Conservation (phyloP, 2,329 filamentous ascomycete genomes). For the Diatrype stigma region DNA sequence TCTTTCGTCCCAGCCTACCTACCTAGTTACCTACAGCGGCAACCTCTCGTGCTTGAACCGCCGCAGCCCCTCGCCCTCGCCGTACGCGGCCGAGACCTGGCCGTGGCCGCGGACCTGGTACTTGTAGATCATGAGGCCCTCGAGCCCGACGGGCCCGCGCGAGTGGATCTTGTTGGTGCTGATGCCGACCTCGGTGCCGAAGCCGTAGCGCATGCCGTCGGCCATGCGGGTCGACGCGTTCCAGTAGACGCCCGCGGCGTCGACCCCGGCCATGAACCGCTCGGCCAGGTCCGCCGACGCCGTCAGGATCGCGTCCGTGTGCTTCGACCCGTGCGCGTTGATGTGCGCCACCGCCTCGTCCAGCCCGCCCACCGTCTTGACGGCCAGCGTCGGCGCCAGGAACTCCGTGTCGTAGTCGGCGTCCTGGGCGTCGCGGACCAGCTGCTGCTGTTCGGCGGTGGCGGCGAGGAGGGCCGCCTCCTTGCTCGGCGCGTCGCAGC, state of each 20-base stretch:
- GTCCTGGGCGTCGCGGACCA: slow-evolving; percentile 61
- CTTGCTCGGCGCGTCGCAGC: slow-evolving; percentile 71
- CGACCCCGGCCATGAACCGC: slow-evolving; percentile 77
- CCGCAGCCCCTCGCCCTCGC: slow-evolving; percentile 56
- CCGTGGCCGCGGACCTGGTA: slow-evolving; percentile 83
- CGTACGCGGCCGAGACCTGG: slow-evolving; percentile 76
- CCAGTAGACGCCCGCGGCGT: slow-evolving; percentile 93
- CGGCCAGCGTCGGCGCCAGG: slow-evolving; percentile 74
- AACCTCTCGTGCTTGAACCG: slow-evolving; percentile 56
- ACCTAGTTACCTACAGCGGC: slow-evolving; percentile 34
- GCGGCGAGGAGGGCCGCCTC: slow-evolving; percentile 55
- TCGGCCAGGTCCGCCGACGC: slow-evolving; percentile 64
- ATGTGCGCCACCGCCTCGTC: slow-evolving; percentile 80
- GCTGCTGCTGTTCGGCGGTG: slow-evolving; percentile 34
- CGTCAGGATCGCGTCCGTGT: slow-evolving; percentile 90
- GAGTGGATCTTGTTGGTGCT: slow-evolving; percentile 98
- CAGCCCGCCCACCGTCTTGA: slow-evolving; percentile 70
- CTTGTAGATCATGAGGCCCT: slow-evolving; percentile 96
- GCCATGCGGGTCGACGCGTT: slow-evolving; percentile 93
- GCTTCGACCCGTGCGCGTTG: slow-evolving; percentile 86
- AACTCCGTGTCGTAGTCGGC: slow-evolving; percentile 87
- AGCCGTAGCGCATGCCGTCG: slow-evolving; percentile 95
- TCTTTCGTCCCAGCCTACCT: too few species aligned
- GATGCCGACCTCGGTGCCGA: slow-evolving; percentile 97
- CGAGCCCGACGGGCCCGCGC: slow-evolving; percentile 85